Percentiles rank a stretch among this genome's conserved stretches.
phyloP scores from a whole-genome alignment of 192 early-diverging fungal genomes.

The Neocallimastix lanati region DNA sequence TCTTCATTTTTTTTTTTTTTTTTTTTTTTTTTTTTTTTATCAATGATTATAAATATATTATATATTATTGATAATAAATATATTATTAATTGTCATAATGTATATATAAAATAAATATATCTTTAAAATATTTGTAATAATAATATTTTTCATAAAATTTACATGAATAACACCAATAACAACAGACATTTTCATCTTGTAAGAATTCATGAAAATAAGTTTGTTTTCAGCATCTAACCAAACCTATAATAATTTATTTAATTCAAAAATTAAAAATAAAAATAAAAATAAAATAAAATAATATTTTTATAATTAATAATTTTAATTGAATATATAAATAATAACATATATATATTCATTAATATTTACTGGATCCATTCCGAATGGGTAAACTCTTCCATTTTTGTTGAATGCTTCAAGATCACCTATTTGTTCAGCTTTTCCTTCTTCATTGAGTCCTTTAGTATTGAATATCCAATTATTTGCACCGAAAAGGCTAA shows the following conservation, averaged over 20 bases:
- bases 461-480: conserved; percentile 56
- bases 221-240: conserved; percentile 91
- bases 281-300: no score
- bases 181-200: conserved; percentile 99
- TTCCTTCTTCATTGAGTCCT: conserved; percentile 26
- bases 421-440: conserved; percentile 14
- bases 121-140: no score
- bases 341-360: not conserved
- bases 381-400: conserved; percentile 55
- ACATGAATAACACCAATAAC: conserved; percentile 74
- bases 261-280: no score
- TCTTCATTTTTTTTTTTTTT: conserved; percentile 30
- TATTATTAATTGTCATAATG: no score
- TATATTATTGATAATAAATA: no score
- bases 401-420: conserved; percentile 12
- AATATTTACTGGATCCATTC: conserved; percentile 45
- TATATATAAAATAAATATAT: no score
- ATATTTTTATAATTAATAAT: no score
- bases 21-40: no score
- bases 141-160: no score
- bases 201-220: conserved; percentile 91
- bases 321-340: no score
- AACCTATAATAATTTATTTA: no score
- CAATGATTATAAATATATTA: no score
- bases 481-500: conserved; percentile 54